phyloP scores from a whole-genome alignment of 2,329 filamentous ascomycete species.

The Aureobasidium zeae region DNA sequence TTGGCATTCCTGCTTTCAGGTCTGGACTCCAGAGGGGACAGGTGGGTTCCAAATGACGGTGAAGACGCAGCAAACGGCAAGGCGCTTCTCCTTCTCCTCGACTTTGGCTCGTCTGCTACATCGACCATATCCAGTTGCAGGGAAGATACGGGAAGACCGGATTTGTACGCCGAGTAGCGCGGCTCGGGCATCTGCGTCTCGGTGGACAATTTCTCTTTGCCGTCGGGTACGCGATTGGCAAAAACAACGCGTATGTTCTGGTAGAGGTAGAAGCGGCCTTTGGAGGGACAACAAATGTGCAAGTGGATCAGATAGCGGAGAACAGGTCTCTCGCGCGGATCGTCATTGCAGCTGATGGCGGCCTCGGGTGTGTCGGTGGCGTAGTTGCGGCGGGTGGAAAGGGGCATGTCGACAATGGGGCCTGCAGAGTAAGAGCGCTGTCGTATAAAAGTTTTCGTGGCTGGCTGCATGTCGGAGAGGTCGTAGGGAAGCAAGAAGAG shows the following conservation, averaged over 20 bases:
- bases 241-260: slow-evolving; percentile 91
- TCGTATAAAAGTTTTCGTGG: slow-evolving; percentile 90
- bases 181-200: slow-evolving; percentile 87
- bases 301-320: slow-evolving; percentile 86
- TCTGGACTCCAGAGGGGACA: background rate
- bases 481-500: slow-evolving; percentile 92
- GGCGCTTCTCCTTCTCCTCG: slow-evolving; percentile 28
- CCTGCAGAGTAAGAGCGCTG: slow-evolving; percentile 89
- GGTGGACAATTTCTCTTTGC: slow-evolving; percentile 83
- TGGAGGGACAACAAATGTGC: slow-evolving; percentile 80
- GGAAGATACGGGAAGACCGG: slow-evolving; percentile 30
- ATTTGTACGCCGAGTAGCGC: slow-evolving; percentile 75
- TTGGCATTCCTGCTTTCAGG: too few species aligned
- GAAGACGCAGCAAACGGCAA: slow-evolving; percentile 25
- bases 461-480: slow-evolving; percentile 80
- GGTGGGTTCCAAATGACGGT: slow-evolving; percentile 23
- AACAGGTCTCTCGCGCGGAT: slow-evolving; percentile 56
- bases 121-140: background rate
- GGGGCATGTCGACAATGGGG: slow-evolving; percentile 65
- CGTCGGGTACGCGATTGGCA: slow-evolving; percentile 89
- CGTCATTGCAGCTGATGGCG: slow-evolving; percentile 40
- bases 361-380: slow-evolving; percentile 48
- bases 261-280: slow-evolving; percentile 80
- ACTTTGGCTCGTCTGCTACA: slow-evolving; percentile 20
- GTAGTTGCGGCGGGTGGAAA: slow-evolving; percentile 37